Evolutionary conservation across 2,329 filamentous ascomycete species (phyloP), one percentile per base, ranked within the genome.

Genomic region (Elsinoe batatas): DNA sequence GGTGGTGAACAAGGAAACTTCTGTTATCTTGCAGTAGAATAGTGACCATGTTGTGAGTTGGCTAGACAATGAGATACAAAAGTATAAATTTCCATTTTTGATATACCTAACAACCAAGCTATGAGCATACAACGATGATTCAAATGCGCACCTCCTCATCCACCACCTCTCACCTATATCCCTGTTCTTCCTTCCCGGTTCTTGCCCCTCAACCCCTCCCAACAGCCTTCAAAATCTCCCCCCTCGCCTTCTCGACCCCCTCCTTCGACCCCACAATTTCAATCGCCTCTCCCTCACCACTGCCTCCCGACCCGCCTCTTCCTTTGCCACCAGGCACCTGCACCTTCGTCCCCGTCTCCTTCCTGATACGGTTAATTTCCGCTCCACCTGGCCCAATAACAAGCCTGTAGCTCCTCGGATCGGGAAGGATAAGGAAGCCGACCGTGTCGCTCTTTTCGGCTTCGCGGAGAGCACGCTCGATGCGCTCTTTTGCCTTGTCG

Each of bases 341-440:
- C 68, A 98, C 94, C 73, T 87, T 90, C 72, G 91, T 96, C 56
- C 87, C 88, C 53, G 90, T 96, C 76, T 93, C 83, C 74, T 88
- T 89, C 63, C 93, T 84, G 68, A 98, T 96, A 40, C 82, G 76
- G 72, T 96, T 96, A 69, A 98, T 94, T 71, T 91, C 91, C 70
- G 82, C 87, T 58, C 93, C 93, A 58, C 86, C 87, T 61, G 85
- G 84, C 3, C 93, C 93, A 63, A 98, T 90, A 49, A 98, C 88
- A 61, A 87, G 87, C 59, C 91, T 83, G 76, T 96, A 95, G 46
- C 88, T 89, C 63, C 81, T 83, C 10, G 93, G 88, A 67, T 98
- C 91, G 0, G 91, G 87, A 37, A 98, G 79, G 61, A 93, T 84
- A 35, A 98, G 80, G 70, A 94, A 96, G 4, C 93, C 93, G 1